Evolutionary conservation across 1,284 basidiomycete genomes (phyloP).

Genomic region (Ustilago shanxiensis): DNA sequence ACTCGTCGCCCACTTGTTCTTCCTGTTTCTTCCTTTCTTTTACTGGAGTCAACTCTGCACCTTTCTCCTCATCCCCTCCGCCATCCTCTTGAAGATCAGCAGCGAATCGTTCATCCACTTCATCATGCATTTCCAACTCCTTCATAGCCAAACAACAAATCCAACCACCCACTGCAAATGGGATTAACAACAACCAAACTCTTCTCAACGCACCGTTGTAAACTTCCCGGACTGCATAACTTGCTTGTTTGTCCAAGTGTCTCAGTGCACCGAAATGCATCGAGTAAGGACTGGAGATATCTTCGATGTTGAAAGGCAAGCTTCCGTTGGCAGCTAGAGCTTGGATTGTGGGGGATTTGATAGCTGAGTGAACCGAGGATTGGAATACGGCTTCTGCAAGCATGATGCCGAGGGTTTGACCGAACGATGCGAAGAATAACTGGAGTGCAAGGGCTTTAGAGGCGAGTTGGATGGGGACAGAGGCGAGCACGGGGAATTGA

Average conservation of each 20-base stretch:
- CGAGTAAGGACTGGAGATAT: slow-evolving; percentile 35
- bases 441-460: slow-evolving; percentile 31
- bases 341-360: slow-evolving; percentile 26
- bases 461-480: slow-evolving; percentile 27
- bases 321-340: slow-evolving; percentile 24
- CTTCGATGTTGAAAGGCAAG: slow-evolving; percentile 38
- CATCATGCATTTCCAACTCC: slow-evolving; percentile 46
- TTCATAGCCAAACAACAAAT: slow-evolving; percentile 24
- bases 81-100: slow-evolving; percentile 8
- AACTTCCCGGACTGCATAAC: slow-evolving; percentile 18
- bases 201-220: slow-evolving; percentile 23
- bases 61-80: slow-evolving; percentile 13
- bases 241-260: slow-evolving; percentile 13
- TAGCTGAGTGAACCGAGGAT: slow-evolving; percentile 29
- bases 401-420: slow-evolving; percentile 52
- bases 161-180: slow-evolving; percentile 32
- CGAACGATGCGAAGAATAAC: slow-evolving; percentile 41
- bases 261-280: slow-evolving; percentile 26
- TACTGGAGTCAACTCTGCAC: neutral
- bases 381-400: slow-evolving; percentile 49
- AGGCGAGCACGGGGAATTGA: slow-evolving; percentile 45
- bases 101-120: slow-evolving; percentile 36
- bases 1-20: neutral
- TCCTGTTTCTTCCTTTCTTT: too few relatives aligned
- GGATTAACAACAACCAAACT: slow-evolving; percentile 37